These are phyloP conservation scores for Gynochthodes officinalis DNA, from an alignment of 257 asterid species.

Conservation along the genomic window DNA sequence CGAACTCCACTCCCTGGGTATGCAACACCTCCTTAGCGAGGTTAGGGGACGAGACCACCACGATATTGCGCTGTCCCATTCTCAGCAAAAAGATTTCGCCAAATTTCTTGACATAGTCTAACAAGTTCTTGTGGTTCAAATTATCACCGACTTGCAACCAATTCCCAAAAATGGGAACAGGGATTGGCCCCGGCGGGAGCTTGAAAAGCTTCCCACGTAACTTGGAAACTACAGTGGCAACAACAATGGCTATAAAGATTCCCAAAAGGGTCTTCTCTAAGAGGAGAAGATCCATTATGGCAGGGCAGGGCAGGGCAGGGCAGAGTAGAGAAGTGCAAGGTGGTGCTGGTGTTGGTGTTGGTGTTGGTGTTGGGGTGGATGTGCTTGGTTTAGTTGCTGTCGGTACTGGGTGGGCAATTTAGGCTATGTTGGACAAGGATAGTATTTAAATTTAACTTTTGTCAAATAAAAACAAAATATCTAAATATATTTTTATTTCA, in stretches of 20 bases:
- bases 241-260: constrained; percentile 56
- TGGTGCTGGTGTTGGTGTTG: too few relatives aligned
- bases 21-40: constrained; percentile 77
- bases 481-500: too few relatives aligned
- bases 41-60: constrained; percentile 79
- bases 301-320: too few relatives aligned
- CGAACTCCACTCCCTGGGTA: constrained; percentile 93
- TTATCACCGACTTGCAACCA: constrained; percentile 92
- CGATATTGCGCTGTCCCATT: constrained; percentile 91
- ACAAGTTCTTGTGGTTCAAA: constrained; percentile 74
- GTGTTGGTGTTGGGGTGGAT: background rate
- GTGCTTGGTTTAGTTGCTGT: background rate
- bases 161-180: constrained; percentile 80
- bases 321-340: background rate
- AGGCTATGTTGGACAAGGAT: background rate
- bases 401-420: background rate
- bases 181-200: constrained; percentile 88
- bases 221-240: constrained; percentile 58
- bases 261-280: constrained; percentile 66
- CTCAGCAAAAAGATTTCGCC: constrained; percentile 72
- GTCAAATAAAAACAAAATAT: too few relatives aligned
- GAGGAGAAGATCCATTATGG: constrained; percentile 64
- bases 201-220: constrained; percentile 62
- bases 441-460: too few relatives aligned
- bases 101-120: constrained; percentile 57